Base-by-base conservation (phyloP, 768 basidiomycete genomes). In the Tephrocybe sp. region DNA sequence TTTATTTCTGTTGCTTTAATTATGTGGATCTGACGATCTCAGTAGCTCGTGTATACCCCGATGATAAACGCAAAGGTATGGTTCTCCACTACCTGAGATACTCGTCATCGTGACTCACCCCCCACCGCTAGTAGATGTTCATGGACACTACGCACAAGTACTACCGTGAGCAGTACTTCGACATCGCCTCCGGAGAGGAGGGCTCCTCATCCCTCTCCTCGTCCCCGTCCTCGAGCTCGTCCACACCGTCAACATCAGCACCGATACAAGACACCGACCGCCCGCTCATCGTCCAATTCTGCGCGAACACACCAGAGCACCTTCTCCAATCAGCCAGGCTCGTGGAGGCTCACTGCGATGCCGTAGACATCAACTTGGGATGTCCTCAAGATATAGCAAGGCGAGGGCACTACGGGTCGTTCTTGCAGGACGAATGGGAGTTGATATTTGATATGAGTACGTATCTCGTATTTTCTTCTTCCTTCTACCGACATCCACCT, bases 311-410 rank as follows among this genome's bases (percentile, higher is more conserved):
- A 56, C 86, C 91, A 0, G 83, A 89, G 3, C 73, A 83, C 28
- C 76, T 97, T 4, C 78, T 98, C 25, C 72, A 73, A 1, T 84
- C 93, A 12, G 97, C 97, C 0, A 80, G 77, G 59, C 73, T 79
- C 7, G 75, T 99, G 5, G 86, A 93, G 59, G 69, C 75, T 0
- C 76, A 86, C 49, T 95, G 92, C 60, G 96, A 99, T 67, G 97
- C n/a, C n/a, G n/a, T n/a, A n/a, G n/a, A n/a, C n/a, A n/a, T n/a
- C n/a, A n/a, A n/a, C n/a, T n/a, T n/a, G 91, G 89, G 93, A 1
- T 92, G 96, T 64, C 96, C 96, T 0, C 96, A 99, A 61, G 93
- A 96, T 40, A 98, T 99, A 49, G 96, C 96, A 0, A 81, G 80
- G 54, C 76, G 82, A 19, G 96, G 96, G 0, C 77, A 78, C 35